Percentiles rank a stretch among this genome's conserved stretches.
phyloP scores from a whole-genome alignment of 805 yeast genomes.

The Yarrowia hollandica region DNA sequence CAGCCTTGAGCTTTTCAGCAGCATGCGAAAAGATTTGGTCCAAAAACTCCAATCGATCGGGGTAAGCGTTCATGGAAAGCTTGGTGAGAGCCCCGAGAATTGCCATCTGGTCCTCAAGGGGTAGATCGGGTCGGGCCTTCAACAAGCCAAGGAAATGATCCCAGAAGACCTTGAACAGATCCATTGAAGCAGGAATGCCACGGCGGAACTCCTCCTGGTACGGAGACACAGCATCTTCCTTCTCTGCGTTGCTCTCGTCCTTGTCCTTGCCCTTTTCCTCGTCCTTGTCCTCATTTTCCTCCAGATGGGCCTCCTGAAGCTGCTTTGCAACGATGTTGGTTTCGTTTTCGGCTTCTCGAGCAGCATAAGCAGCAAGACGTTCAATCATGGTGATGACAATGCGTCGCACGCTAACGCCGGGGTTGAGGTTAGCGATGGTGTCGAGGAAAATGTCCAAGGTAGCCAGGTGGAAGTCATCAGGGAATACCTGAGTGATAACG shows the following conservation, averaged over 20 bases:
- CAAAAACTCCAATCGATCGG: slow-evolving; percentile 58
- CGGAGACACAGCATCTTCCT: not conserved
- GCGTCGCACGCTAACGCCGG: slow-evolving; percentile 65
- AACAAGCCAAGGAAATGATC: slow-evolving; percentile 57
- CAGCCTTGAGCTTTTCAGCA: slow-evolving; percentile 29
- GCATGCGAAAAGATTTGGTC: slow-evolving; percentile 63
- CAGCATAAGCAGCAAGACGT: slow-evolving; percentile 45
- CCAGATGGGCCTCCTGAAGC: slow-evolving; percentile 20
- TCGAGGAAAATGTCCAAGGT: slow-evolving; percentile 68
- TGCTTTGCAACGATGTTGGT: slow-evolving; percentile 20
- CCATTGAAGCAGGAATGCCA: slow-evolving; percentile 36
- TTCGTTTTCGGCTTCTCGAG: slow-evolving; percentile 35
- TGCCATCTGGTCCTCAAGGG: slow-evolving; percentile 62
- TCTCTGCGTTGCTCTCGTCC: slow-evolving; percentile 14
- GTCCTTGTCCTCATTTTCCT: not conserved
- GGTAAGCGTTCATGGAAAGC: slow-evolving; percentile 66
- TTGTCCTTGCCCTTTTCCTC: slow-evolving; percentile 21
- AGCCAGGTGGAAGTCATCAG: slow-evolving; percentile 82
- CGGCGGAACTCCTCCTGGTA: slow-evolving; percentile 22
- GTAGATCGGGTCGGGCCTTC: slow-evolving; percentile 61
- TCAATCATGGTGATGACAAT: slow-evolving; percentile 71
- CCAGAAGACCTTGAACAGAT: slow-evolving; percentile 67
- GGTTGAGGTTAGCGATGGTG: slow-evolving; percentile 65
- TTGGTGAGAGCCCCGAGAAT: slow-evolving; percentile 66
- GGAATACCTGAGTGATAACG: slow-evolving; percentile 90